Evolutionary conservation across 352 stramenopile species (phyloP).

Genomic region (Pythium insidiosum): DNA sequence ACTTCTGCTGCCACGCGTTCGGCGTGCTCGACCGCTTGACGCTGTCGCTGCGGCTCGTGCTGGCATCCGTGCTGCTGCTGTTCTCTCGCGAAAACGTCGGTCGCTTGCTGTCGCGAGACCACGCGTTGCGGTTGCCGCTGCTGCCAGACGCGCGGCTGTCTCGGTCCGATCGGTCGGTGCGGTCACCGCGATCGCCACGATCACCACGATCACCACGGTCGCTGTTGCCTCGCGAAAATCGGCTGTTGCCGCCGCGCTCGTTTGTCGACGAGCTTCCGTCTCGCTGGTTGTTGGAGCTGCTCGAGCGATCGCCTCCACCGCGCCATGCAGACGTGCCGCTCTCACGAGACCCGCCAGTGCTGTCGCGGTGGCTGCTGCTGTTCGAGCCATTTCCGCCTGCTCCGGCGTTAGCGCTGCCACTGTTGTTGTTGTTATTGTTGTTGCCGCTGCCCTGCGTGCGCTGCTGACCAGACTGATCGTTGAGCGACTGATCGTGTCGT

Average conservation of each 20-base stretch:
- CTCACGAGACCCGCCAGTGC: slow-evolving; percentile 6
- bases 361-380: not conserved
- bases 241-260: slow-evolving; percentile 3
- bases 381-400: too few species aligned
- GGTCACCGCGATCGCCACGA: slow-evolving; percentile 1
- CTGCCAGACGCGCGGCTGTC: not conserved
- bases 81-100: too few species aligned
- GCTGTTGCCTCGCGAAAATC: not conserved
- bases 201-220: slow-evolving; percentile 13
- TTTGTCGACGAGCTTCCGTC: slow-evolving; percentile 1
- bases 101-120: slow-evolving; percentile 55
- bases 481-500: slow-evolving; percentile 82
- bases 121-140: slow-evolving; percentile 29
- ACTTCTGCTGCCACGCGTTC: slow-evolving; percentile 30
- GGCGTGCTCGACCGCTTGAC: slow-evolving; percentile 24
- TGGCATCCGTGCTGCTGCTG: slow-evolving; percentile 9
- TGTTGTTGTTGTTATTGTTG: not conserved
- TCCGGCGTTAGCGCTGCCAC: too few species aligned
- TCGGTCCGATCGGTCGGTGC: not conserved
- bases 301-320: slow-evolving; percentile 7
- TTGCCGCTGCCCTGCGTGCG: not conserved
- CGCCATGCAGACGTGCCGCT: too few species aligned
- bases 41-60: slow-evolving; percentile 23
- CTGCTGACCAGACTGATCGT: slow-evolving; percentile 54
- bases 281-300: slow-evolving; percentile 5